phyloP scores from a whole-genome alignment of 495 filamentous ascomycete genomes.

The Penicillium chermesinum region DNA sequence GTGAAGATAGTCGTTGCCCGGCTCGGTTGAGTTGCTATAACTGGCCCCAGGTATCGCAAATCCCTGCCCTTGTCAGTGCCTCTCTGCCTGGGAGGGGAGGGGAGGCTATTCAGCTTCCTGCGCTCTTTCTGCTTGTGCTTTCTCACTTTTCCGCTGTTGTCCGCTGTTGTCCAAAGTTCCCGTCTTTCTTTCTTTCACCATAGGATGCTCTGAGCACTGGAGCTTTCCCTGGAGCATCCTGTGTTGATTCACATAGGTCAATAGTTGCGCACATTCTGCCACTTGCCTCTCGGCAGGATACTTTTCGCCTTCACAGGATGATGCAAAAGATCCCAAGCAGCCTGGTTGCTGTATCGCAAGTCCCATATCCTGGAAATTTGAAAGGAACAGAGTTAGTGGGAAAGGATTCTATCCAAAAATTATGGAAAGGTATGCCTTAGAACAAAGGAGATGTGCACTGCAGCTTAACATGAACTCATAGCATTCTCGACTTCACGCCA shows the following conservation, averaged over 20 bases:
- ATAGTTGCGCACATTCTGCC: too few species aligned
- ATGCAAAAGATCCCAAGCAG: conserved; percentile 48
- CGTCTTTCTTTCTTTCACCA: too few species aligned
- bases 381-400: conserved; percentile 18
- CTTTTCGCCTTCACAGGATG: conserved; percentile 17
- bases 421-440: conserved; percentile 45
- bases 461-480: conserved; percentile 13
- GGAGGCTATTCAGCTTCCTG: too few species aligned
- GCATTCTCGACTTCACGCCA: conserved; percentile 37
- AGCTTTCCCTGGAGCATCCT: too few species aligned
- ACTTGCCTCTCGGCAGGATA: background rate
- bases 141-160: too few species aligned
- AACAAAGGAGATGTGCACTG: background rate
- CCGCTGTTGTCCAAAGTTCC: too few species aligned
- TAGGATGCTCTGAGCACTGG: too few species aligned
- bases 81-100: background rate
- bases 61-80: background rate
- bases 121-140: too few species aligned
- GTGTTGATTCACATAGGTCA: too few species aligned
- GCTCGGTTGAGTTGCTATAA: background rate
- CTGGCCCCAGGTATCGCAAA: background rate
- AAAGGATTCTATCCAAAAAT: conserved; percentile 29
- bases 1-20: background rate
- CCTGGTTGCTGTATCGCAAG: conserved; percentile 38
- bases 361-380: conserved; percentile 19